A percentile compares a stretch with the other conserved stretches of the same genome.
Evolutionary conservation across 176 grass and related monocot species (phyloP).

Genomic region (Oryza coarctata): DNA sequence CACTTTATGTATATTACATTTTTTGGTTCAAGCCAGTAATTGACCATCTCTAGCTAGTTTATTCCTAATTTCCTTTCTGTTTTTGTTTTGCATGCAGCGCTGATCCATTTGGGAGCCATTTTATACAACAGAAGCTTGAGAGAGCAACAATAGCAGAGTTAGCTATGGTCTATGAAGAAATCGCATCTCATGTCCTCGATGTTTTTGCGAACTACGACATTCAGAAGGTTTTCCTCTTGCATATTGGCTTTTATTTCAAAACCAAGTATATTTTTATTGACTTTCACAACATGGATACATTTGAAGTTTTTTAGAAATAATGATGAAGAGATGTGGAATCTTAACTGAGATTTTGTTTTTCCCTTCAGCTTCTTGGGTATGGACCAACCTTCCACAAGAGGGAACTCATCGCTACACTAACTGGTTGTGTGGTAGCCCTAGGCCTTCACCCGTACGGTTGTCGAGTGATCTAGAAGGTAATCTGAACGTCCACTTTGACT

Average conservation of each 20-base stretch:
- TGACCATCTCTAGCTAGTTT: background rate
- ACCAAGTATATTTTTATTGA: too few species aligned
- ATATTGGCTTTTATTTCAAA: background rate
- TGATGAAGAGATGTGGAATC: background rate
- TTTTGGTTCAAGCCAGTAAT: background rate
- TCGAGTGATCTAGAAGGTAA: slow-evolving; percentile 62
- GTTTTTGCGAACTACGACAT: slow-evolving; percentile 49
- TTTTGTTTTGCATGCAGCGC: slow-evolving; percentile 15
- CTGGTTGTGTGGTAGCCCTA: slow-evolving; percentile 34
- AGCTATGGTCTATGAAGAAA: slow-evolving; percentile 49
- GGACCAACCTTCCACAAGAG: slow-evolving; percentile 41
- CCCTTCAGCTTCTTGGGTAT: slow-evolving; percentile 49
- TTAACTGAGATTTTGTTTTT: background rate
- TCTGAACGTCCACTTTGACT: background rate
- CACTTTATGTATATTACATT: background rate
- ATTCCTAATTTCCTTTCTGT: background rate
- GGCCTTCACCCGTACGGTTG: slow-evolving; percentile 45
- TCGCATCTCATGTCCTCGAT: slow-evolving; percentile 28
- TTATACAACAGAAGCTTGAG: slow-evolving; percentile 44
- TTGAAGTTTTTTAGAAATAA: background rate
- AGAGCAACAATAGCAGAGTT: slow-evolving; percentile 42
- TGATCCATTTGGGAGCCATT: slow-evolving; percentile 33
- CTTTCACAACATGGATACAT: background rate
- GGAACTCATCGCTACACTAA: slow-evolving; percentile 36
- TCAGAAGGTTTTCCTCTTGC: slow-evolving; percentile 51